Base-by-base conservation (phyloP, 2,329 filamentous ascomycete species). In the Aureobasidium sp. region DNA sequence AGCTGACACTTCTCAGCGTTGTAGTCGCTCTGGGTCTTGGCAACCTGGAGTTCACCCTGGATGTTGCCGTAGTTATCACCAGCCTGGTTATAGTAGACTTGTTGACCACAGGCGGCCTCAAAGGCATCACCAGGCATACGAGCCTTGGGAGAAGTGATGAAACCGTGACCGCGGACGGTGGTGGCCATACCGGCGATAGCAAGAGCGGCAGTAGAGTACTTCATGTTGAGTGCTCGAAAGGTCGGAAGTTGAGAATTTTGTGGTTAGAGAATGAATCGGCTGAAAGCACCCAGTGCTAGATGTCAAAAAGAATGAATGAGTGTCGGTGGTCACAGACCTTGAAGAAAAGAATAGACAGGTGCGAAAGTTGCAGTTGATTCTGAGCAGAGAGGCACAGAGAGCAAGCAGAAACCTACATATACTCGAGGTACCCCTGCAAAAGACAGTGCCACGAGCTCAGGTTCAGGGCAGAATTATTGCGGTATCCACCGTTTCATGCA, bases 41-140 rank as follows among this genome's bases (percentile, higher is more conserved):
- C 79, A 53, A 80, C 74, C 70, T 83, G 80, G 47, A 82, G 74
- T 66, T 82, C 75, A 62, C 78, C 78, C 71, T 85, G 82, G 66
- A 85, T 73, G 71, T 84, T 85, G 67, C 81, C 81, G 71, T 80
- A 81, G 70, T 78, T 76, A 76, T 84, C 82, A 17, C 79, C 75
- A 39, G 66, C 65, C 73, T 82, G 79, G 73, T 80, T 80, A 75
- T 77, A 77, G 73, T 76, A 78, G 68, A 83, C 77, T 71, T 84
- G 81, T 64, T 78, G 68, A 61, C 83, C 82, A 66, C 83, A 85
- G 61, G 80, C 78, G 15, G 76, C 70, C 64, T 75, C 68, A 76
- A 83, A 81, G 23, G 80, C 80, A 48, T 72, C 34, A 52, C 82
- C 82, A 23, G 82, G 79, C 67, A 77, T 72, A 68, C 83, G 80